Conservation (phyloP, 768 basidiomycete genomes). For the Boletus vermiculosoides region DNA sequence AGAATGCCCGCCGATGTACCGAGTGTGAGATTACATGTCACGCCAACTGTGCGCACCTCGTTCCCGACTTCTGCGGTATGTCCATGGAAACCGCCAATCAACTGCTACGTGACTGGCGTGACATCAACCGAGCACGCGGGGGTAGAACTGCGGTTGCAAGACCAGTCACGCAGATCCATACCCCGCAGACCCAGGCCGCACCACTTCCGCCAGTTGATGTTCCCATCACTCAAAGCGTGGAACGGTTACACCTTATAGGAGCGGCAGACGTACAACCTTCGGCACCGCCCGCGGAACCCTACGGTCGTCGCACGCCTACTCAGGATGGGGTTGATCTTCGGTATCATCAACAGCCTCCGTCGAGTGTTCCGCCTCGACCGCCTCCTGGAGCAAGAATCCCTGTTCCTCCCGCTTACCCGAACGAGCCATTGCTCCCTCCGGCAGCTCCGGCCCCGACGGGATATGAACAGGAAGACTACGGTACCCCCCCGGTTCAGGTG, state of each 20-base stretch:
- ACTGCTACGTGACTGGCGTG: slow-evolving; percentile 84
- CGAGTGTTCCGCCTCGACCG: slow-evolving; percentile 34
- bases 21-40: slow-evolving; percentile 98
- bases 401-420: slow-evolving; percentile 35
- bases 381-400: slow-evolving; percentile 40
- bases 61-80: slow-evolving; percentile 99
- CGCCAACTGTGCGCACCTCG: slow-evolving; percentile 95
- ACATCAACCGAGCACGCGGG: slow-evolving; percentile 76
- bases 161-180: slow-evolving; percentile 35
- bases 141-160: slow-evolving; percentile 41
- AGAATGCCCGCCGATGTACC: slow-evolving; percentile 93
- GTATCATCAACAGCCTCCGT: slow-evolving; percentile 37
- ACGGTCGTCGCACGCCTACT: slow-evolving; percentile 25
- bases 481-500: slow-evolving; percentile 24
- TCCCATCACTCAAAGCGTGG: slow-evolving; percentile 39
- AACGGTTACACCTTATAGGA: slow-evolving; percentile 45
- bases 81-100: slow-evolving; percentile 99
- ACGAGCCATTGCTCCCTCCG: slow-evolving; percentile 33
- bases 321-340: slow-evolving; percentile 43
- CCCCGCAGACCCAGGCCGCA: slow-evolving; percentile 31
- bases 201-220: slow-evolving; percentile 34
- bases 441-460: slow-evolving; percentile 12
- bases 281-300: slow-evolving; percentile 19
- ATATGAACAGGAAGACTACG: slow-evolving; percentile 34
- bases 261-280: slow-evolving; percentile 37